Evolutionary conservation across 345 rosid genomes (phyloP).

Genomic region (Hibiscus syriacus): DNA sequence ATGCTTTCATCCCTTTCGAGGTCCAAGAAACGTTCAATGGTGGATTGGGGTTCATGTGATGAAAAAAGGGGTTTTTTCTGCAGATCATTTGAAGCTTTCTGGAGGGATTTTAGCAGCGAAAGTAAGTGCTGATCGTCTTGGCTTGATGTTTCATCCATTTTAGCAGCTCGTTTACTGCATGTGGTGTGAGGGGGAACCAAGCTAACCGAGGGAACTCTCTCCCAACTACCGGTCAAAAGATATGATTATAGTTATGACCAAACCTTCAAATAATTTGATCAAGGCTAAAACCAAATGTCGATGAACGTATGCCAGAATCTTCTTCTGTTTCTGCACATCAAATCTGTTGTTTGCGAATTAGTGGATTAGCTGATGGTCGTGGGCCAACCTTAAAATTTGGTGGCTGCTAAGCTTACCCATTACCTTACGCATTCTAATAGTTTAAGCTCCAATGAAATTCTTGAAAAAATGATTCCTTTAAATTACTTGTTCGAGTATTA

Average conservation of each 20-base stretch:
- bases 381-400: too few species aligned
- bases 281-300: background rate
- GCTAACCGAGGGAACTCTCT: background rate
- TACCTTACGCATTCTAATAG: too few species aligned
- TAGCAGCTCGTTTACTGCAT: slow-evolving; percentile 6
- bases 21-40: slow-evolving; percentile 20
- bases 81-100: slow-evolving; percentile 30
- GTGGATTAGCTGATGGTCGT: background rate
- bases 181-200: background rate
- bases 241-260: background rate
- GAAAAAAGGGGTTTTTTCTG: slow-evolving; percentile 30
- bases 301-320: background rate
- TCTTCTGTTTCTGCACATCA: background rate
- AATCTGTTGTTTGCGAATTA: background rate
- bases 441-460: too few species aligned
- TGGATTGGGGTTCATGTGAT: slow-evolving; percentile 11
- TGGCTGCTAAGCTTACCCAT: too few species aligned
- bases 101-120: slow-evolving; percentile 20
- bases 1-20: slow-evolving; percentile 13
- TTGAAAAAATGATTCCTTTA: too few species aligned
- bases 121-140: slow-evolving; percentile 5
- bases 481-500: too few species aligned
- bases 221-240: slow-evolving; percentile 10
- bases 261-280: slow-evolving; percentile 2
- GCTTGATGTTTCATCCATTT: slow-evolving; percentile 19